These are phyloP conservation scores for Hydrangea macrophylla DNA, from an alignment of 148 eudicot genomes.

Conservation along the genomic window DNA sequence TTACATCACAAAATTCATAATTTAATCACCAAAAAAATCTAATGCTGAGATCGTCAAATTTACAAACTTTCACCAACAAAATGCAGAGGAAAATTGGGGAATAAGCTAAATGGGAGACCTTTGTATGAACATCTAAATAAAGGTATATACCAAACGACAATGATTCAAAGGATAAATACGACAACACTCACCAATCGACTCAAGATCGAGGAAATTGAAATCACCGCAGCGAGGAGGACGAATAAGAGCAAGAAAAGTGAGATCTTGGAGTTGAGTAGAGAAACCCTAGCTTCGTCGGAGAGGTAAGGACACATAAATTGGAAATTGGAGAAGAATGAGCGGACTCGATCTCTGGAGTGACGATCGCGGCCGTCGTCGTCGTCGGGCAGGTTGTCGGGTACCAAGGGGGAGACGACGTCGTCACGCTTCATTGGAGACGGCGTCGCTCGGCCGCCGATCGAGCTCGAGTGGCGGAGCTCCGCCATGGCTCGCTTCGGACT, in stretches of 20 bases:
- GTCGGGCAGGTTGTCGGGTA: conserved; percentile 32
- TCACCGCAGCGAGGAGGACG: conserved; percentile 45
- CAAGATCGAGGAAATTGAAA: conserved; percentile 54
- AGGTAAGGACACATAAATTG: conserved; percentile 28
- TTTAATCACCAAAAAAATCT: background rate
- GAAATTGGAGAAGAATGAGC: conserved; percentile 33
- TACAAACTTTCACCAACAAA: background rate
- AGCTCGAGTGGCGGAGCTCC: conserved; percentile 87
- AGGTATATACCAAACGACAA: background rate
- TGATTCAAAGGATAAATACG: background rate
- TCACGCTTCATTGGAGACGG: conserved; percentile 66
- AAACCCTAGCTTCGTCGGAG: conserved; percentile 48
- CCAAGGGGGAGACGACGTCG: conserved; percentile 52
- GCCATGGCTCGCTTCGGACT: conserved; percentile 69
- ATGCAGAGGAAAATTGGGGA: background rate
- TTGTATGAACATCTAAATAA: background rate
- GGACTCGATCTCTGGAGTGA: conserved; percentile 43
- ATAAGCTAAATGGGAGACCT: background rate
- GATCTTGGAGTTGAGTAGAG: conserved; percentile 45
- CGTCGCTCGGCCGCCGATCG: conserved; percentile 57
- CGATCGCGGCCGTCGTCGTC: conserved; percentile 46
- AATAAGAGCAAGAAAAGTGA: conserved; percentile 42
- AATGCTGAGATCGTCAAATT: background rate
- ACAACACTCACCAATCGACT: conserved; percentile 45
- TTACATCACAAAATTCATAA: background rate